Evolutionary conservation across 257 asterid species (phyloP), one percentile per base, ranked within the genome.

Genomic region (Cynanchum wilfordii): DNA sequence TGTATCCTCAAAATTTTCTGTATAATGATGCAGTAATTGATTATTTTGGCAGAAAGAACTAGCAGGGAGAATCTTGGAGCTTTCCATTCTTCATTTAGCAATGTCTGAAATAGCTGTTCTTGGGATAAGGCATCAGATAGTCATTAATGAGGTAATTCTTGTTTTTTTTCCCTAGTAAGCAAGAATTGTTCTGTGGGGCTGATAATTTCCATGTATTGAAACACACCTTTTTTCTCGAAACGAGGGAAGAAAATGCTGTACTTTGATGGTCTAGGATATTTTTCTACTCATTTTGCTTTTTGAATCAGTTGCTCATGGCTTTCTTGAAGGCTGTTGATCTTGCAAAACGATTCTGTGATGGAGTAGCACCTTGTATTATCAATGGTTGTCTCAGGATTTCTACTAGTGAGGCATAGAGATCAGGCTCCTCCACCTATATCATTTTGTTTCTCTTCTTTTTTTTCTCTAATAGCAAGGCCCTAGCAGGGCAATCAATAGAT

Each of bases 321-420:
- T 54, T 74, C 36, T 74, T 75, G 78, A 68, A 93, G 98, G 98
- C 97, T 50, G 95, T 94, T 78, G 98, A 91, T 82, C 97, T 94
- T 77, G 97, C 97, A 3, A 94, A 94, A 82, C 85, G 98, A 63
- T 94, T 89, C 88, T 94, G 98, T 76, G 98, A 91, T 68, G 98
- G 98, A 79, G 84, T 93, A 42, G 97, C 97, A 10, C 98, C 97
- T 71, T 97, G 98, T 10, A 52, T 89, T 57, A 77, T 94, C 75
- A 94, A 94, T 76, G 98, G 97, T 33, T 94, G 97, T 74, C 89
- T 91, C 75, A 78, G 97, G 82, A 89, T 90, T 74, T 89, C 84
- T 73, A 55, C 89, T 65, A 82, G 79, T 68, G 30, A 68, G n/a
- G n/a, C n/a, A n/a, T n/a, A n/a, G n/a, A n/a, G n/a, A 24, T 49